phyloP scores from a whole-genome alignment of 257 asterid species.

The Henckelia pumila region DNA sequence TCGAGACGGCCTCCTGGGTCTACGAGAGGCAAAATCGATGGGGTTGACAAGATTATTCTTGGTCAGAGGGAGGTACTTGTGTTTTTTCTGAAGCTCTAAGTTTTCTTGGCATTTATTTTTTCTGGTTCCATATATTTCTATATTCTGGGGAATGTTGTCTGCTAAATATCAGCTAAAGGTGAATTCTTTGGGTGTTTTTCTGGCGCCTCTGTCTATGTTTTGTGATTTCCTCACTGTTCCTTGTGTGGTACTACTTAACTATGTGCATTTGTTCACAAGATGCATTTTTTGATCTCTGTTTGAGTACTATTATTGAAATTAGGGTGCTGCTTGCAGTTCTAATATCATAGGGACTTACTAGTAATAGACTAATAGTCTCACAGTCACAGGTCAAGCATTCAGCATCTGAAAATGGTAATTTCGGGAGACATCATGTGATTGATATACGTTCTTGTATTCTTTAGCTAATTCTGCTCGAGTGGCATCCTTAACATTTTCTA shows the following conservation, averaged over 20 bases:
- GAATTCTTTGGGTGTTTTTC: background rate
- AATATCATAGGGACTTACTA: background rate
- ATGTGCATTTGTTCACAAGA: background rate
- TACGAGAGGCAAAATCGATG: constrained; percentile 55
- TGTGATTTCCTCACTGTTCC: constrained; percentile 9
- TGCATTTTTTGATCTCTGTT: background rate
- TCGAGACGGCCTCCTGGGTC: constrained; percentile 49
- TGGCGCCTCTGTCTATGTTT: background rate
- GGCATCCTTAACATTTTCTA: background rate
- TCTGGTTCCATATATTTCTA: background rate
- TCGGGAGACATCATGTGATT: background rate
- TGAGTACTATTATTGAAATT: background rate
- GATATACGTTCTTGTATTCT: background rate
- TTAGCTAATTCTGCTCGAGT: background rate
- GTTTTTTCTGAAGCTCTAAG: background rate
- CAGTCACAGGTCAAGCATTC: background rate
- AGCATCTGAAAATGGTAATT: background rate
- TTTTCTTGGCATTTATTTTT: background rate
- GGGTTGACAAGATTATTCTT: constrained; percentile 34
- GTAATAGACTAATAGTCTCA: background rate
- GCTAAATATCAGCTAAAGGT: background rate
- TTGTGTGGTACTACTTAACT: constrained; percentile 17
- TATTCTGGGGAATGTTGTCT: background rate
- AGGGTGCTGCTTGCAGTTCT: background rate
- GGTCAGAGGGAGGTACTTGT: constrained; percentile 50